Conservation (phyloP, 148 eudicot genomes). For the Rhododendron molle region DNA sequence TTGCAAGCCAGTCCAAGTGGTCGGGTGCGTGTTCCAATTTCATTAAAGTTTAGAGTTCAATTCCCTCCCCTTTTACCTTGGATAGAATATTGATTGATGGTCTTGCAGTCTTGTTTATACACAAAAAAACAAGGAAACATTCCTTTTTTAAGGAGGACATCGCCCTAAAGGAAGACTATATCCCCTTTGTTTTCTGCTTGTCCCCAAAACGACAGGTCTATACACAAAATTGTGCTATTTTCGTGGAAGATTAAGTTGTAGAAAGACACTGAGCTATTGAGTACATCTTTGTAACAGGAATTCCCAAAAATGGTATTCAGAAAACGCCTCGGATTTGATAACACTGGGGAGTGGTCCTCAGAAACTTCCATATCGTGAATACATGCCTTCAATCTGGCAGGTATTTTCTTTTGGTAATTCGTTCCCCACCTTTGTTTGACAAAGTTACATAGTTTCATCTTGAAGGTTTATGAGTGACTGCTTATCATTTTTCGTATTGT, state of each 20-base stretch:
- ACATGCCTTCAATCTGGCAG: conserved; percentile 93
- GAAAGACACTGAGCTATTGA: not conserved
- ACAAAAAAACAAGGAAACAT: not conserved
- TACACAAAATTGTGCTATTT: not conserved
- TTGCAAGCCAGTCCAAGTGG: not conserved
- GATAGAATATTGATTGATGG: not conserved
- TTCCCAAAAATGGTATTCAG: conserved; percentile 38
- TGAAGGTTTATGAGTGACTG: not conserved
- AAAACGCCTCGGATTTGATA: conserved; percentile 27
- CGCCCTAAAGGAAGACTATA: not conserved
- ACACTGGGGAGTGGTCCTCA: conserved; percentile 29
- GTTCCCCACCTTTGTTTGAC: not conserved
- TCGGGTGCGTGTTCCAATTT: not conserved
- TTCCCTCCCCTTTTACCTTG: not conserved
- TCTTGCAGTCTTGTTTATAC: not conserved
- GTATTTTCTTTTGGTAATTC: conserved; percentile 24
- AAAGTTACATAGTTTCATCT: not conserved
- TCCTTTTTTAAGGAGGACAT: not conserved
- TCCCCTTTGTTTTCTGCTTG: not conserved
- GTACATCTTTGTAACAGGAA: conserved; percentile 32
- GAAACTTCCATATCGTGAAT: conserved; percentile 50
- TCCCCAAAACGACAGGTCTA: not conserved
- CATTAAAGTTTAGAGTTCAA: not conserved
- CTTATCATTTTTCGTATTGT: not conserved
- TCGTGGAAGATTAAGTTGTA: not conserved